Percentiles rank a stretch among this genome's conserved stretches.
These are phyloP conservation scores for Cadophora sp. DNA, from an alignment of 2,329 filamentous ascomycete species.

Conservation along the genomic window DNA sequence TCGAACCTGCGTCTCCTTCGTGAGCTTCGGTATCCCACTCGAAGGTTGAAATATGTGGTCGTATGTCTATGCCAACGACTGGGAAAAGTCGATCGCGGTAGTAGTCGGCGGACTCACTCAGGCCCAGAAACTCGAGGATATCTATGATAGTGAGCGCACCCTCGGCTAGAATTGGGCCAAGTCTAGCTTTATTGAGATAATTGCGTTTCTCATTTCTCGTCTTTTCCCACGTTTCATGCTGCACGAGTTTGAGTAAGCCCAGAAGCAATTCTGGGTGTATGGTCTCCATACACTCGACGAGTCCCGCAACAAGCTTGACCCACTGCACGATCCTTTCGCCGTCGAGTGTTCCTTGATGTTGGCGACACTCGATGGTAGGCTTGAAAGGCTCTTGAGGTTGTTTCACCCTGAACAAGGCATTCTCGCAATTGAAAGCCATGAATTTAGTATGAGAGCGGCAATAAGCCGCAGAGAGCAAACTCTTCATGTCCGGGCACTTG, in stretches of 20 bases:
- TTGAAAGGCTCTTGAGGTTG: background rate
- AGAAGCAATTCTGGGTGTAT: constrained; percentile 5
- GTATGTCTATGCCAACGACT: background rate
- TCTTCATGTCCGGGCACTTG: background rate
- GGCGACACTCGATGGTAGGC: constrained; percentile 40
- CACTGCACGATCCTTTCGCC: constrained; percentile 30
- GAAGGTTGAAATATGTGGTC: too few relatives aligned
- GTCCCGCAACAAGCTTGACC: constrained; percentile 28
- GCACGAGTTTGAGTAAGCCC: background rate
- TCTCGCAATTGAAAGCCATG: background rate
- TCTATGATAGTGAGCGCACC: constrained; percentile 16
- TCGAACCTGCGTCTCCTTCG: background rate
- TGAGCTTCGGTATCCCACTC: background rate
- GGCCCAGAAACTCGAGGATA: constrained; percentile 9
- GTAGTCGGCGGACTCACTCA: background rate
- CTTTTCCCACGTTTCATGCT: constrained; percentile 21
- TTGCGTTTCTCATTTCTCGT: background rate
- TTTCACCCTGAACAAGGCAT: background rate
- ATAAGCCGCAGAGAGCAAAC: background rate
- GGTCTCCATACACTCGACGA: constrained; percentile 25
- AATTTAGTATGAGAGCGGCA: background rate
- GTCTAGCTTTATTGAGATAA: background rate
- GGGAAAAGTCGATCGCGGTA: background rate
- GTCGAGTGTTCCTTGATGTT: constrained; percentile 39
- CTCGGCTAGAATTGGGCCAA: constrained; percentile 20